Conservation (phyloP, 805 yeast genomes). For the Lachancea lanzarotensis region DNA sequence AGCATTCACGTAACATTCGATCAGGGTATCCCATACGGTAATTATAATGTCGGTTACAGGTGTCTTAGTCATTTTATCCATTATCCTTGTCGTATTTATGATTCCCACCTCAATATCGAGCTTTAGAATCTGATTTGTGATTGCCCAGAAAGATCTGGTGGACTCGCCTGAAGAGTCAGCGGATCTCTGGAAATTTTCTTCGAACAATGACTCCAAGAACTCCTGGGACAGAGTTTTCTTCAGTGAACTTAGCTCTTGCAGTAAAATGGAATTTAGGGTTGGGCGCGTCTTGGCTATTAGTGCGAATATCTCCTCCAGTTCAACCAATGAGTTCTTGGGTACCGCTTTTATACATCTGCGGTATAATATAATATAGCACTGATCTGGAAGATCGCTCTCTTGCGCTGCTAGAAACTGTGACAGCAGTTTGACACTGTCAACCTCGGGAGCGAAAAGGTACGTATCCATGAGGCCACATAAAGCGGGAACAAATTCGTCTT, state of each 20-base stretch:
- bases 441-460: neutral
- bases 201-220: slow-evolving; percentile 37
- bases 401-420: slow-evolving; percentile 18
- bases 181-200: slow-evolving; percentile 9
- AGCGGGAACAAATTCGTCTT: neutral
- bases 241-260: slow-evolving; percentile 41
- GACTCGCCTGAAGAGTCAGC: neutral
- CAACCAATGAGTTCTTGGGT: slow-evolving; percentile 20
- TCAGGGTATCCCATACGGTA: slow-evolving; percentile 30
- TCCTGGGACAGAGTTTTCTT: slow-evolving; percentile 49
- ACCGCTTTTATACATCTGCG: slow-evolving; percentile 17
- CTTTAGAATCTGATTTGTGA: slow-evolving; percentile 43
- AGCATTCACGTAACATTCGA: slow-evolving; percentile 45
- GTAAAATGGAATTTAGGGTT: slow-evolving; percentile 36
- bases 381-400: slow-evolving; percentile 7
- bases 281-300: slow-evolving; percentile 37
- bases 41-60: neutral
- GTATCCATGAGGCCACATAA: neutral
- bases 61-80: slow-evolving; percentile 13
- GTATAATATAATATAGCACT: slow-evolving; percentile 15
- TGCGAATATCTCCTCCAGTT: slow-evolving; percentile 45
- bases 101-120: slow-evolving; percentile 57
- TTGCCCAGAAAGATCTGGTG: slow-evolving; percentile 31
- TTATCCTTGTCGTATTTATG: slow-evolving; percentile 27
- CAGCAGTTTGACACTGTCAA: slow-evolving; percentile 15